Evolutionary conservation across 371 early-diverging fungal genomes (phyloP).

Genomic region (Haplosporangium sp.): DNA sequence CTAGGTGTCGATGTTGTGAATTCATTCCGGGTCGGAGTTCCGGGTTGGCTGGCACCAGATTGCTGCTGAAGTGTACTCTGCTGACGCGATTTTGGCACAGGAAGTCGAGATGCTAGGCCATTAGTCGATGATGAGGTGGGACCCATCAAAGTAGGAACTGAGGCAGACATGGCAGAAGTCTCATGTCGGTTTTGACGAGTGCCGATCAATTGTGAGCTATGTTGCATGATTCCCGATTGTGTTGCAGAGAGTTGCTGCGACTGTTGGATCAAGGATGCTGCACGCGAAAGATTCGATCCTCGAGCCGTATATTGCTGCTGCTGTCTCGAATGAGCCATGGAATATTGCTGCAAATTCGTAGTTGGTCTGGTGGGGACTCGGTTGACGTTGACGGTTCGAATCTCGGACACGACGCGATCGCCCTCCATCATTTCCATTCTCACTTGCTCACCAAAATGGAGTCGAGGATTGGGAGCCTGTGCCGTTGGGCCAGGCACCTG

Average conservation of each 20-base stretch:
- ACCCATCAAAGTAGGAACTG: conserved; percentile 7
- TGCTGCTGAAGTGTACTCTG: not conserved
- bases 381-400: conserved; percentile 23
- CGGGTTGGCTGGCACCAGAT: not conserved
- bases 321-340: conserved; percentile 6
- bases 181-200: not conserved
- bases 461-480: not conserved
- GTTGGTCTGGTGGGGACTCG: not conserved
- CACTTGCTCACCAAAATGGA: conserved; percentile 40
- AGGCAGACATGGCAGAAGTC: not conserved
- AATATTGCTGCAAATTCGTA: conserved; percentile 11
- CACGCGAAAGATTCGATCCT: not conserved
- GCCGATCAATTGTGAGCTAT: not conserved
- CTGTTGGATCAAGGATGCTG: not conserved
- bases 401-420: conserved; percentile 19
- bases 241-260: not conserved
- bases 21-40: not conserved
- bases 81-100: conserved; percentile 23
- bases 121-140: not conserved
- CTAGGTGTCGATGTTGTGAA: not conserved
- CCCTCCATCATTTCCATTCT: conserved; percentile 45
- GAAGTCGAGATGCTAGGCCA: conserved; percentile 20
- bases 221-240: not conserved
- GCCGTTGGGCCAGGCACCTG: not conserved
- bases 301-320: not conserved